phyloP scores from a whole-genome alignment of 1,139 yeast genomes.

The Scheffersomyces stambukii region DNA sequence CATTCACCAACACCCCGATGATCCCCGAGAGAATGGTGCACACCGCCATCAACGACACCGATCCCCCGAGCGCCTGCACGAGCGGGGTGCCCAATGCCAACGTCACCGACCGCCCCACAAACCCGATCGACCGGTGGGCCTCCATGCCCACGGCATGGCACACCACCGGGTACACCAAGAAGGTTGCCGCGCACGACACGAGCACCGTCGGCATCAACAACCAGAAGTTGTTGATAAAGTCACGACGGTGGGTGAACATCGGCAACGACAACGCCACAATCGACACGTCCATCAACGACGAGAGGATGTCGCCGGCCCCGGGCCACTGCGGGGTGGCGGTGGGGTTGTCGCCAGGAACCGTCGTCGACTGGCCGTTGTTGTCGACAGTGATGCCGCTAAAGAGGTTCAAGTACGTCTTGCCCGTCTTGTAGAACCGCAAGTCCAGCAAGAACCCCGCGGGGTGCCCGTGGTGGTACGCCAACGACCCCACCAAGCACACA shows the following conservation, averaged over 20 bases:
- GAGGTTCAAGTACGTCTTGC: slow-evolving; percentile 57
- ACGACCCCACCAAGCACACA: slow-evolving; percentile 56
- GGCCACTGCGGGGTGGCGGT: slow-evolving; percentile 53
- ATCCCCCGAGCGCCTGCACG: slow-evolving; percentile 60
- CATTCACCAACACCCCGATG: slow-evolving; percentile 69
- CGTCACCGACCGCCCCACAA: slow-evolving; percentile 78
- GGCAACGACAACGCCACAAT: slow-evolving; percentile 75
- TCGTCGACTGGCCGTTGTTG: slow-evolving; percentile 22
- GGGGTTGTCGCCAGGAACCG: slow-evolving; percentile 14
- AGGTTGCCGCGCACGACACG: slow-evolving; percentile 53
- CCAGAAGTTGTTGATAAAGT: slow-evolving; percentile 55
- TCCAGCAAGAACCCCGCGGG: slow-evolving; percentile 46
- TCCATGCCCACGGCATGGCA: slow-evolving; percentile 64
- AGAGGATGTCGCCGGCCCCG: slow-evolving; percentile 75
- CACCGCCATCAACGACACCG: slow-evolving; percentile 70
- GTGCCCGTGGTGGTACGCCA: slow-evolving; percentile 43
- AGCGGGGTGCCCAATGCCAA: slow-evolving; percentile 77
- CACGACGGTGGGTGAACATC: slow-evolving; percentile 70
- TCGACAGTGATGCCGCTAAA: slow-evolving; percentile 39
- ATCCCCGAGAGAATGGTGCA: slow-evolving; percentile 78
- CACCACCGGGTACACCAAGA: slow-evolving; percentile 65
- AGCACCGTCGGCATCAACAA: slow-evolving; percentile 58
- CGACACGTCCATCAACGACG: slow-evolving; percentile 69
- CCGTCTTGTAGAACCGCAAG: slow-evolving; percentile 60
- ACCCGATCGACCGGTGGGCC: slow-evolving; percentile 60